Evolutionary conservation across 495 filamentous ascomycete genomes (phyloP), one percentile per base, ranked within the genome.

Genomic region (Lophium mytilinum): DNA sequence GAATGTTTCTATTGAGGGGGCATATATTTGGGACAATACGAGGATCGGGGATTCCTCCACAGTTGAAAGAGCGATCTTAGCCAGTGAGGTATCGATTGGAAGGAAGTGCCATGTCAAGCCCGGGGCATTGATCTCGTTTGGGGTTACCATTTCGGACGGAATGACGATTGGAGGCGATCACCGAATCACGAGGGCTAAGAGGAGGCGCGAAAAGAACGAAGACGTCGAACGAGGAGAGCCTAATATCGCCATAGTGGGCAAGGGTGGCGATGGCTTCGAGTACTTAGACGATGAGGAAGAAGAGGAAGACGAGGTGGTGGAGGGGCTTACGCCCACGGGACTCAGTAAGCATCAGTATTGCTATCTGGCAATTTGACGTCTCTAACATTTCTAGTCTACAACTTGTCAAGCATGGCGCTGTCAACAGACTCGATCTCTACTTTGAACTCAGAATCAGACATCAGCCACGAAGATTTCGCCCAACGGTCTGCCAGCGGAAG

Each of bases 21-120:
- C 90, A 10, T 92, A 93, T 65, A 84, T 99, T 60, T 99, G 94
- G 93, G 89, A 96, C 59, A 77, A 85, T 62, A 83, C 82, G 3
- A 76, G 79, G 3, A 82, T 99, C 62, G 83, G 79, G 0, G 88
- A 96, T 66, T 82, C 80, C 6, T 75, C 83, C 9, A 77, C 76
- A n/a, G 72, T 96, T 14, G 72, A 78, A 11, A 80, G 80, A 53
- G 85, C 90, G 8, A 83, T 99, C 34, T 73, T 97, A 53, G 93
- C 88, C 5, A 79, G 81, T 64, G 78, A 77, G 14, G 86, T 76
- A 10, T 76, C 78, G 0, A 68, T 99, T 17, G 89, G 91, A 5
- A 85, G 83, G 61, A 75, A 78, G 41, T 88, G 83, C 63, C 78
- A 67, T 1, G 69, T 96, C 47, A 78, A 83, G 34, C 69, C 80